Base-by-base conservation (phyloP, 2,329 filamentous ascomycete genomes). In the Trichoderma arundinaceum region DNA sequence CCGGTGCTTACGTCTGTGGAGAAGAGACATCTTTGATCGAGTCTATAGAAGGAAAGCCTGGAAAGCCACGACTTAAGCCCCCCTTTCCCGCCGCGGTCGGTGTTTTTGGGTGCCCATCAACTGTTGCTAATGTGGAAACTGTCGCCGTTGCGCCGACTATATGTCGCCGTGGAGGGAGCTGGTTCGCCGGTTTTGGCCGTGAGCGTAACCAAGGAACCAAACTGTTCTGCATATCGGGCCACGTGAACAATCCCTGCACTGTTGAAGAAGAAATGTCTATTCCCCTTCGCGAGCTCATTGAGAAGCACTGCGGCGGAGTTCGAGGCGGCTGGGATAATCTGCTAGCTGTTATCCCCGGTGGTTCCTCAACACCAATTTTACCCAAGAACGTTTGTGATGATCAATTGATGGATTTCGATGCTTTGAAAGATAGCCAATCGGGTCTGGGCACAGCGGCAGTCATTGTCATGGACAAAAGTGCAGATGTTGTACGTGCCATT, bases 251-350 rank as follows among this genome's bases (percentile, higher is more conserved):
- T 84, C 95, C 95, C 63, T 92, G 88, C 79, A 98, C 95, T 1
- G 95, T 99, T 68, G 95, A 99, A 80, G 95, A 99, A 82, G 95
- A 99, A 82, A 99, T 99, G 95, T 96, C 92, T 60, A 99, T 99
- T 72, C 91, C 95, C 49, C 88, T 99, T 67, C 90, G 92, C 51
- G 95, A 99, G 80, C 88, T 99, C 69, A 98, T 99, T 74, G 95
- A 99, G 69, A 95, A 92, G 83, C 95, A 99, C 86, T 98, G 95
- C 77, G 95, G 95, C 77, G 95, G 95, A 79, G 95, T 99, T 60
- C 89, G 89, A 73, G 95, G 95, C 69, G 95, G 95, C 66, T 99
- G 95, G 95, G 95, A 99, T 79, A 99, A 99, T 82, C 86, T 99
- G 60, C 88, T 93, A 73, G 95, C 95, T 69, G 82, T 99, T 75